Conservation (phyloP, 129 eudicot genomes). For the Flaveria robusta region DNA sequence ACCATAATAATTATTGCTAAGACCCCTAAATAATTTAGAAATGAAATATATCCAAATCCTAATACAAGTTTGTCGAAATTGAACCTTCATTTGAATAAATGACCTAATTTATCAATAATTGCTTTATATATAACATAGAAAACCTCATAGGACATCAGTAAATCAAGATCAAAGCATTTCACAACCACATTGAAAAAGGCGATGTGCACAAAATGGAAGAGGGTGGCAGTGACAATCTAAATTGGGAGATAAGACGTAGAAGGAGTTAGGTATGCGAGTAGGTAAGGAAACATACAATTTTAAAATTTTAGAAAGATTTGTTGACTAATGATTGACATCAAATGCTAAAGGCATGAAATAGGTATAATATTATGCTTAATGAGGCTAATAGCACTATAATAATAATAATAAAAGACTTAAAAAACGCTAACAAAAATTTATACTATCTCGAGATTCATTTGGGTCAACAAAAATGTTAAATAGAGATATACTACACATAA, state of each 20-base stretch:
- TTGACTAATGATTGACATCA: too few relatives aligned
- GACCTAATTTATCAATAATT: constrained; percentile 57
- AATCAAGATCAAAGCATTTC: constrained; percentile 52
- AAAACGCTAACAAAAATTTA: too few relatives aligned
- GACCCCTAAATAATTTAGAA: constrained; percentile 90
- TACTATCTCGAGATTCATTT: too few relatives aligned
- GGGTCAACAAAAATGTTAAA: too few relatives aligned
- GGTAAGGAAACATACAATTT: constrained; percentile 38
- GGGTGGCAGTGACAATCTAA: constrained; percentile 61
- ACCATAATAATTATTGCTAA: constrained; percentile 26
- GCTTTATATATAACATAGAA: constrained; percentile 73
- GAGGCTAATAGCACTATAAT: too few relatives aligned
- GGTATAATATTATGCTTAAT: too few relatives aligned
- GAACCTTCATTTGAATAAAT: constrained; percentile 57
- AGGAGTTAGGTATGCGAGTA: constrained; percentile 41
- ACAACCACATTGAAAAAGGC: constrained; percentile 53
- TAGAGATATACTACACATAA: too few relatives aligned
- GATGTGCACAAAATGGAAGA: constrained; percentile 67
- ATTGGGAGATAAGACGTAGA: constrained; percentile 35
- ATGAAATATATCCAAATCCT: constrained; percentile 77
- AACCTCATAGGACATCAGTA: constrained; percentile 53
- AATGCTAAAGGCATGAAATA: too few relatives aligned
- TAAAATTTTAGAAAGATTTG: too few relatives aligned
- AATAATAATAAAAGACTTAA: too few relatives aligned
- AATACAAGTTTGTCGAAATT: constrained; percentile 58